A percentile compares a stretch with the other conserved stretches of the same genome.
Evolutionary conservation across 2,329 filamentous ascomycete species (phyloP).

Genomic region (Fusarium sp.): DNA sequence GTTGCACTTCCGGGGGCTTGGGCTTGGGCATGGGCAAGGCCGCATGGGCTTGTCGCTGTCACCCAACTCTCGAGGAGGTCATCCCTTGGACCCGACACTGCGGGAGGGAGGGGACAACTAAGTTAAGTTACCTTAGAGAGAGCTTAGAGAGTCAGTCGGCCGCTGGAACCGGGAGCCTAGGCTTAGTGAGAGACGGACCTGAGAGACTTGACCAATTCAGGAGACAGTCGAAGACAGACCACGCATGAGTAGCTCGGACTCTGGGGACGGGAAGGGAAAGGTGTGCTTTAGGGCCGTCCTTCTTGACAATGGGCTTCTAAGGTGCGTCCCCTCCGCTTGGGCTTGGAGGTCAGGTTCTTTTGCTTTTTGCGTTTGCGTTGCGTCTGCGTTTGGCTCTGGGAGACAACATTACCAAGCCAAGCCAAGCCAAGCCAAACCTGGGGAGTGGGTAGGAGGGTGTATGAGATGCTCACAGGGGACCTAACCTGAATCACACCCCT

Average conservation of each 20-base stretch:
- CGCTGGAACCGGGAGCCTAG: conserved; percentile 34
- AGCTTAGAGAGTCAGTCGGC: conserved; percentile 14
- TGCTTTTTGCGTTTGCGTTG: conserved; percentile 11
- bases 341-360: conserved; percentile 32
- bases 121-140: background rate
- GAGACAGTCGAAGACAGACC: conserved; percentile 35
- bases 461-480: conserved; percentile 36
- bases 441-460: conserved; percentile 11
- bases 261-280: conserved; percentile 47
- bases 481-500: conserved; percentile 39
- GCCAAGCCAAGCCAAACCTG: background rate
- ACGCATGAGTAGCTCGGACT: conserved; percentile 40
- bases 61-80: too few species aligned
- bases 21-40: too few species aligned
- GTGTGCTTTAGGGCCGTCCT: conserved; percentile 13
- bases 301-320: too few species aligned
- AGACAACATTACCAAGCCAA: too few species aligned
- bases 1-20: background rate
- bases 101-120: conserved; percentile 20
- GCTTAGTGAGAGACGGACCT: conserved; percentile 17
- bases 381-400: too few species aligned
- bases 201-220: conserved; percentile 29
- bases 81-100: conserved; percentile 22
- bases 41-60: too few species aligned
- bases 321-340: too few species aligned